phyloP scores from a whole-genome alignment of 257 asterid genomes.

The Penstemon davidsonii region DNA sequence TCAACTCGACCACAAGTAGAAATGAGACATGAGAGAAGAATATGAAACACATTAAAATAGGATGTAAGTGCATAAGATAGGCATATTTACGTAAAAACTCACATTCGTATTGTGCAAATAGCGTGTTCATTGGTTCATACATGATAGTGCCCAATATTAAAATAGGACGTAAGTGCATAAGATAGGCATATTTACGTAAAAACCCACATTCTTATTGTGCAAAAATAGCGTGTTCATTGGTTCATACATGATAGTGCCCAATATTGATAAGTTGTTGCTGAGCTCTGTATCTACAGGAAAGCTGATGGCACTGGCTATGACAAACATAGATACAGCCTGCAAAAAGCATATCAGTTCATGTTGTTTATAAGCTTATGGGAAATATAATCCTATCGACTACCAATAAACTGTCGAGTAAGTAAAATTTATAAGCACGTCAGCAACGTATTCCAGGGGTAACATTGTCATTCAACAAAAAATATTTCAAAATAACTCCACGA shows the following conservation, averaged over 20 bases:
- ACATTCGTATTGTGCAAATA: background rate
- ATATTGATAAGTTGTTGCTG: slow-evolving; percentile 55
- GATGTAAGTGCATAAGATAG: slow-evolving; percentile 4
- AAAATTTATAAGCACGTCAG: background rate
- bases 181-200: background rate
- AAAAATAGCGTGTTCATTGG: slow-evolving; percentile 51
- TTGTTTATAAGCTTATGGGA: background rate
- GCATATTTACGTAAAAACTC: background rate
- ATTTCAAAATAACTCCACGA: background rate
- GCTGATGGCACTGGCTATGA: slow-evolving; percentile 53
- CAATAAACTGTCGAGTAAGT: background rate
- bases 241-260: slow-evolving; percentile 70
- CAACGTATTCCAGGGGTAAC: background rate
- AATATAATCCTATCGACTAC: background rate
- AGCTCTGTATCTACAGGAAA: slow-evolving; percentile 54
- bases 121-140: slow-evolving; percentile 66
- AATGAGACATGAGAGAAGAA: background rate
- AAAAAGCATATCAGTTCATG: slow-evolving; percentile 7
- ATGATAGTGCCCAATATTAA: slow-evolving; percentile 54
- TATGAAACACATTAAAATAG: slow-evolving; percentile 14
- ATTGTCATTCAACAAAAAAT: background rate
- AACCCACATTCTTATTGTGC: background rate
- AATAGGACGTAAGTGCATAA: slow-evolving; percentile 11
- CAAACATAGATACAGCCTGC: slow-evolving; percentile 80
- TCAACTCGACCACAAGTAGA: background rate